These are phyloP conservation scores for Candida parachauliodes DNA, from an alignment of 805 yeast genomes.

Conservation along the genomic window DNA sequence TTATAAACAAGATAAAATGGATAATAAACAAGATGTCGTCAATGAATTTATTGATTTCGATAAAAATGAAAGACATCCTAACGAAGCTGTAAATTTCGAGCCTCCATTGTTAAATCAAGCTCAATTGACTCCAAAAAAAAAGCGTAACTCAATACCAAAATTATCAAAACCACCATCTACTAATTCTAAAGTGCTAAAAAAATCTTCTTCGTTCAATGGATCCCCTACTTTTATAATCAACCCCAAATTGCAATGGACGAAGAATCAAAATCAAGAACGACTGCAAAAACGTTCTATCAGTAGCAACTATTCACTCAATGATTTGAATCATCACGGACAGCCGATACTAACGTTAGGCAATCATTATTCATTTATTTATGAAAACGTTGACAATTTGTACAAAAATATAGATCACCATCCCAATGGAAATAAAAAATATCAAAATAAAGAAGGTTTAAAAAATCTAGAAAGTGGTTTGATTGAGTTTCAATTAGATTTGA, in stretches of 20 bases:
- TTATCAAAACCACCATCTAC: conserved; percentile 4
- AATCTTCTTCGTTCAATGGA: conserved; percentile 13
- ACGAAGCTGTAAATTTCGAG: not conserved
- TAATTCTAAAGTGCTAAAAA: conserved; percentile 10
- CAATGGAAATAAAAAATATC: not conserved
- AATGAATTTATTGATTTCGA: conserved; percentile 13
- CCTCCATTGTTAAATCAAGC: not conserved
- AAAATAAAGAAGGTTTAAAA: conserved; percentile 10
- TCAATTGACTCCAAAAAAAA: conserved; percentile 6
- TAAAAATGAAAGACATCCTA: conserved; percentile 4
- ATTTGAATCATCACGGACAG: conserved; percentile 10
- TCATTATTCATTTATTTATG: conserved; percentile 20
- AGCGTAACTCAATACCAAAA: conserved; percentile 6
- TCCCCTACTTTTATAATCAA: conserved; percentile 7
- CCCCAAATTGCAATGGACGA: conserved; percentile 10
- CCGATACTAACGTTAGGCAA: conserved; percentile 15
- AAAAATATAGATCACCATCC: conserved; percentile 7
- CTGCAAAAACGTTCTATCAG: not conserved
- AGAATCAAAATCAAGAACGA: not conserved
- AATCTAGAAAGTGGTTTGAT: conserved; percentile 29
- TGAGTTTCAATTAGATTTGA: conserved; percentile 21
- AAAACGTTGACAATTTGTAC: conserved; percentile 11
- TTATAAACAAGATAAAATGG: conserved; percentile 2
- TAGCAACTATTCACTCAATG: conserved; percentile 5
- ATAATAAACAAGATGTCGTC: too few relatives aligned